Evolutionary conservation across 495 filamentous ascomycete species (phyloP).

Genomic region (Tuber brumale): DNA sequence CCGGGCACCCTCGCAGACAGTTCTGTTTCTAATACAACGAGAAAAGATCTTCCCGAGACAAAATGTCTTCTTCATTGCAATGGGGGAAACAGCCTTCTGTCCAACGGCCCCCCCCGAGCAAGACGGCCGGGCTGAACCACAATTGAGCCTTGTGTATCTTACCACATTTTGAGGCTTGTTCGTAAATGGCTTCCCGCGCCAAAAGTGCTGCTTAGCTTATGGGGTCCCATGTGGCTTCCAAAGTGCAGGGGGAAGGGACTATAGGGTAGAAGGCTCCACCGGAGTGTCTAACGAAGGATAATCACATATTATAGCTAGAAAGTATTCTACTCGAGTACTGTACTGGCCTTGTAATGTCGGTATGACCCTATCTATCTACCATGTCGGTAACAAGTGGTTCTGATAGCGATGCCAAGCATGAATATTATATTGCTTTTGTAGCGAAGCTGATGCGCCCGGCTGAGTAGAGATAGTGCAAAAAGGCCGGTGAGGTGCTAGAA

Average conservation of each 20-base stretch:
- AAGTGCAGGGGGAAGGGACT: not conserved
- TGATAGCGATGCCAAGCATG: not conserved
- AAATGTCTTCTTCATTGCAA: not conserved
- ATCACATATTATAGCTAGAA: not conserved
- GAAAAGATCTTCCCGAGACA: not conserved
- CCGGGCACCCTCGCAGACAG: not conserved
- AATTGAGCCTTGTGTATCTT: not conserved
- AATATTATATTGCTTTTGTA: not conserved
- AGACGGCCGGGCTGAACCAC: not conserved
- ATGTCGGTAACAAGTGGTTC: not conserved
- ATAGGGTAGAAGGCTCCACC: not conserved
- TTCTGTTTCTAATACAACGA: not conserved
- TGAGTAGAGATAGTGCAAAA: not conserved
- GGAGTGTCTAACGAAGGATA: not conserved
- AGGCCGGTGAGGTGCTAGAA: not conserved
- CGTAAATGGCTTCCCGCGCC: not conserved
- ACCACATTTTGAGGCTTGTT: not conserved
- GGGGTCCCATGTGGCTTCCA: not conserved
- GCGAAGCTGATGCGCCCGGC: not conserved
- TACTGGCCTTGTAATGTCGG: not conserved
- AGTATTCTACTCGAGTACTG: not conserved
- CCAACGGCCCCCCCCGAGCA: not conserved
- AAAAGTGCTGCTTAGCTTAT: not conserved
- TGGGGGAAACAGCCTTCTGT: not conserved
- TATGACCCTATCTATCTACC: not conserved